Evolutionary conservation across 2,329 filamentous ascomycete genomes (phyloP), one percentile per base, ranked within the genome.

Genomic region (Lecanicillium sp.): DNA sequence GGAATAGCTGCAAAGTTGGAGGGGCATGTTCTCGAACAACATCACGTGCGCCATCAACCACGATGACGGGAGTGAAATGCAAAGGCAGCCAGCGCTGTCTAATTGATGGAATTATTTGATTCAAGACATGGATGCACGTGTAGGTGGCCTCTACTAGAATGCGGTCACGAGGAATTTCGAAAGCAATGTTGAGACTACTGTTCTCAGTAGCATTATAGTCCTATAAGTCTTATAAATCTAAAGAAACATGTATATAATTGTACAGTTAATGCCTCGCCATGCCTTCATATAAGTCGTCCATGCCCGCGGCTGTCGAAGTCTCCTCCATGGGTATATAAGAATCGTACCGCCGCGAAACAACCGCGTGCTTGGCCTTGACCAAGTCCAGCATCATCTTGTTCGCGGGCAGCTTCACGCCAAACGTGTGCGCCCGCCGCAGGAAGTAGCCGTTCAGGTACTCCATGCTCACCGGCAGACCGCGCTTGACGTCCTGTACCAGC

Each of bases 391-490:
- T 70, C 72, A 87, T 77, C 57, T 83, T 82, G 61, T 95, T 93
- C 52, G 84, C 72, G 10, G 81, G 78, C 58, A 83, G 83, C 43
- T 78, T 71, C n/a, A 95, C 71, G 2, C 87, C 87, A 51, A 90
- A 58, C 61, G 87, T 78, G 56, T 79, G 75, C 0, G 86, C 93
- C 33, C 84, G 77, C 43, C 72, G 75, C 26, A 94, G 74, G 51
- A 98, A 85, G 68, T 91, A 98, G 1, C 90, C 91, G 62, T 94
- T 96, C 56, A 91, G 78, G 59, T 84, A 95, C 38, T 90, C 80
- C 33, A 96, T 78, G 58, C 95, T 89, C 0, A 87, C 89, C 50
- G 73, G 67, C 52, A 69, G 68, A 1, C 86, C 84, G 1, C 67
- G 63, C 10, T 78, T 68, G 11, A 90, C 70, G 57, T 84, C 80